These are phyloP conservation scores for Plasmodium cynomolgi DNA, from an alignment of 169 alveolate genomes.

Conservation along the genomic window DNA sequence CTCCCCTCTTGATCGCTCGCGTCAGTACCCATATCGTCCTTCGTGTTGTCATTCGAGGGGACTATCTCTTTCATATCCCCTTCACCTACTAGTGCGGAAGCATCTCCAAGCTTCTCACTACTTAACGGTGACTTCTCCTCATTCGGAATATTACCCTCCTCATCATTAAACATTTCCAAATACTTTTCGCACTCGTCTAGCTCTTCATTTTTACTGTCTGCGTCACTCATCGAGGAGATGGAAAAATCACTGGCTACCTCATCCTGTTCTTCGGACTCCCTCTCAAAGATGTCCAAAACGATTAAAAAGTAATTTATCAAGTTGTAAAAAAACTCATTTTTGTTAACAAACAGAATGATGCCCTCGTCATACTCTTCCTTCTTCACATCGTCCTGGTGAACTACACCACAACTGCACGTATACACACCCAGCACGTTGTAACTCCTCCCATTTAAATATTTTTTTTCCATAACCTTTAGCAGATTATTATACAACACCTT, in stretches of 20 bases:
- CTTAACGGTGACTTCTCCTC: background rate
- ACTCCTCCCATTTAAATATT: slow-evolving; percentile 39
- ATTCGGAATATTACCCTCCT: background rate
- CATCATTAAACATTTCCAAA: slow-evolving; percentile 2
- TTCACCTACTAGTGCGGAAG: background rate
- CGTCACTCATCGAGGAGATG: slow-evolving; percentile 22
- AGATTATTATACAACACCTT: slow-evolving; percentile 35
- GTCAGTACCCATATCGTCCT: background rate
- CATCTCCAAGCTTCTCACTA: background rate
- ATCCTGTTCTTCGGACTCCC: background rate
- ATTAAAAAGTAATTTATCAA: slow-evolving; percentile 68
- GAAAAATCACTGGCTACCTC: slow-evolving; percentile 1
- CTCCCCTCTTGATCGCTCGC: background rate
- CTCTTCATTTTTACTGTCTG: slow-evolving; percentile 2
- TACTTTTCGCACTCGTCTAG: slow-evolving; percentile 16
- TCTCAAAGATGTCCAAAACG: slow-evolving; percentile 52
- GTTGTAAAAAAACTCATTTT: slow-evolving; percentile 62
- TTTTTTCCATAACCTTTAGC: slow-evolving; percentile 38
- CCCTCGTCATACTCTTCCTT: slow-evolving; percentile 17
- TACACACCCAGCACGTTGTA: slow-evolving; percentile 16
- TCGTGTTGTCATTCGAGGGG: background rate
- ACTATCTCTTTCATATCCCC: background rate
- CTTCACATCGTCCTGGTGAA: background rate
- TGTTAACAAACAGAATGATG: slow-evolving; percentile 50
- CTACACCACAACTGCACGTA: slow-evolving; percentile 20